These are phyloP conservation scores for Neopestalotiopsis sp. DNA, from an alignment of 2,329 filamentous ascomycete species.

Conservation along the genomic window DNA sequence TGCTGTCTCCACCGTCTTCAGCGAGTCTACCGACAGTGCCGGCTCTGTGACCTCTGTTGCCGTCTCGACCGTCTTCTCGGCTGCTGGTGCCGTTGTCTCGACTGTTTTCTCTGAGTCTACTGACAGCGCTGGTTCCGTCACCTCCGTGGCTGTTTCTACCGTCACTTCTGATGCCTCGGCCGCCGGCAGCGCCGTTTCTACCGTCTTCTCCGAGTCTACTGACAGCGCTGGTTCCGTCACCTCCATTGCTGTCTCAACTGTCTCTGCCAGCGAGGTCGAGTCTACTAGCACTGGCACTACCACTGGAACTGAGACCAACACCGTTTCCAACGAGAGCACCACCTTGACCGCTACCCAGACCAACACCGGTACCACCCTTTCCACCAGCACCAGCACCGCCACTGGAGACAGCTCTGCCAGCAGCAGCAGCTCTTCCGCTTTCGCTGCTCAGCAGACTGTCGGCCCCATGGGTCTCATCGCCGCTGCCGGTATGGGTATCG, in stretches of 20 bases:
- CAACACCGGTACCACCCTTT: constrained; percentile 16
- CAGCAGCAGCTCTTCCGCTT: constrained; percentile 12
- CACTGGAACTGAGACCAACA: constrained; percentile 12
- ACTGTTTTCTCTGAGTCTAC: constrained; percentile 22
- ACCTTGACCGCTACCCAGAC: constrained; percentile 19
- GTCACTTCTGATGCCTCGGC: neutral
- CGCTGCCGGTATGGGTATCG: constrained; percentile 33
- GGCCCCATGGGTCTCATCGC: constrained; percentile 34
- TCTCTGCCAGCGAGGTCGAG: neutral
- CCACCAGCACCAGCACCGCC: constrained; percentile 17
- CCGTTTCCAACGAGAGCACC: constrained; percentile 14
- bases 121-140: constrained; percentile 22
- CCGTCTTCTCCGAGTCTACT: constrained; percentile 22
- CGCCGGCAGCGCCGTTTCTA: constrained; percentile 15
- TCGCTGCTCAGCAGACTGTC: constrained; percentile 30
- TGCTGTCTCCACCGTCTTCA: constrained; percentile 19
- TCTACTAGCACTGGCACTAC: constrained; percentile 10
- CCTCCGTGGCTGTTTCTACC: constrained; percentile 4
- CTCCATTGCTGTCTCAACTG: neutral
- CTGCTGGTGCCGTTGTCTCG: constrained; percentile 13
- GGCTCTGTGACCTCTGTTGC: constrained; percentile 3
- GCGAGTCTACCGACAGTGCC: constrained; percentile 14
- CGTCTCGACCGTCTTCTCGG: neutral
- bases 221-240: constrained; percentile 22
- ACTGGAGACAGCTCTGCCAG: constrained; percentile 22